Evolutionary conservation across 1,139 yeast genomes (phyloP), one percentile per base, ranked within the genome.

Genomic region (Saccharomyces hybrid): DNA sequence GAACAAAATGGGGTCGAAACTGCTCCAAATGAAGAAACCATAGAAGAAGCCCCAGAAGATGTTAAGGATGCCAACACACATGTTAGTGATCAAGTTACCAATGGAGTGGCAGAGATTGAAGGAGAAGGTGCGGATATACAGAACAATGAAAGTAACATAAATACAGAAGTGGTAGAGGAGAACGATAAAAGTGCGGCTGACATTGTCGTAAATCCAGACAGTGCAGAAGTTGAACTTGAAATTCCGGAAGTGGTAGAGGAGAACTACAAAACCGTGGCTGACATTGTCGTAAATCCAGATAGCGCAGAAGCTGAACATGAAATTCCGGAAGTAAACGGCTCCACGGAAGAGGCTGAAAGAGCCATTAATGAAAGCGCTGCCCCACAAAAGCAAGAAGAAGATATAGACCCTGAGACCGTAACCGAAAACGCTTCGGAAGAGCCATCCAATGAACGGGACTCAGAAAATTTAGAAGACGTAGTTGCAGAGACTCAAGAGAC

Each of bases 1-100:
- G 63, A 86, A 90, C 53, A 71, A 68, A 52, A 91, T 91, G 58
- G 82, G 71, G 60, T 81, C 73, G 42, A 48, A 28, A 48, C 47
- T 9, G 24, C 31, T 14, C n/a, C 53, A 3, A 38, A 21, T n/a
- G 50, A 54, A 55, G 29, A 53, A 55, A 24, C 51, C 4, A 7
- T 4, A 28, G 50, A 28, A 28, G 42, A n/a, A 5, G 16, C 12
- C 8, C 24, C 21, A 14, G 24, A 48, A 9, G 19, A 8, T 28
- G 8, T 28, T 12, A 16, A 31, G 26, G 27, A 29, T 8, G 11
- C n/a, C 29, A 38, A 16, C 6, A 26, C 12, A 9, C 12, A 28
- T 11, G n/a, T 16, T 48, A 26, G 16, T 28, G 46, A 16, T 11
- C 34, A 9, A 21, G 27, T 11, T 21, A 21, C n/a, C 28, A 21